Evolutionary conservation across 2,329 filamentous ascomycete genomes (phyloP).

Genomic region (Colletotrichum destructivum): DNA sequence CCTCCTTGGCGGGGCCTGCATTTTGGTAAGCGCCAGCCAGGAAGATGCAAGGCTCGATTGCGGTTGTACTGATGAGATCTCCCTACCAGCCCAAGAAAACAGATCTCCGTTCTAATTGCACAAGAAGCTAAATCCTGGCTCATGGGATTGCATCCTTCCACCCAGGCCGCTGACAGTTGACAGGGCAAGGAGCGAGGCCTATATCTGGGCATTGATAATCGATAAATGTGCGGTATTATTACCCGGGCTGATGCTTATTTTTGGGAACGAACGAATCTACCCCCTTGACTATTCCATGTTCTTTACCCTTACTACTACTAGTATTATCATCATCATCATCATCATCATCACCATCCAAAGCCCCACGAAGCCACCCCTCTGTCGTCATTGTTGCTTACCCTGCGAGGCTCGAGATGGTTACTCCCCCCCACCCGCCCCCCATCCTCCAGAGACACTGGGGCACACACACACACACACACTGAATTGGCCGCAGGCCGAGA

Average conservation of each 20-base stretch:
- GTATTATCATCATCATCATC: too few relatives aligned
- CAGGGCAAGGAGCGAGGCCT: background rate
- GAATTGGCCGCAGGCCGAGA: conserved; percentile 9
- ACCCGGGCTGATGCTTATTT: background rate
- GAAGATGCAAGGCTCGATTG: background rate
- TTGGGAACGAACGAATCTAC: background rate
- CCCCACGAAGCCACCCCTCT: conserved; percentile 12
- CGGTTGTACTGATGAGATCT: background rate
- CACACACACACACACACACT: background rate
- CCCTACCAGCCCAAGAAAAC: too few relatives aligned
- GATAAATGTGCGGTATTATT: too few relatives aligned
- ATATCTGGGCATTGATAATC: background rate
- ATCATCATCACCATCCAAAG: background rate
- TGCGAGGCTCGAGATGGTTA: conserved; percentile 30
- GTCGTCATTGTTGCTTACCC: conserved; percentile 34
- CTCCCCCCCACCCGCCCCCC: background rate
- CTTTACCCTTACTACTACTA: too few relatives aligned
- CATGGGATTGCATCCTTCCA: background rate
- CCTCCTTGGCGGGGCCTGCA: too few relatives aligned
- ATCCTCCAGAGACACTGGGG: conserved; percentile 2
- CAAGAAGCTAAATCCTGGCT: background rate
- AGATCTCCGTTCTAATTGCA: background rate
- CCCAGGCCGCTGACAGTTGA: background rate
- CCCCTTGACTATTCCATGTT: background rate
- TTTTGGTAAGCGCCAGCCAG: background rate